Percentiles rank a stretch among this genome's conserved stretches.
phyloP scores from a whole-genome alignment of 805 yeast species.

The Yarrowia bubula region DNA sequence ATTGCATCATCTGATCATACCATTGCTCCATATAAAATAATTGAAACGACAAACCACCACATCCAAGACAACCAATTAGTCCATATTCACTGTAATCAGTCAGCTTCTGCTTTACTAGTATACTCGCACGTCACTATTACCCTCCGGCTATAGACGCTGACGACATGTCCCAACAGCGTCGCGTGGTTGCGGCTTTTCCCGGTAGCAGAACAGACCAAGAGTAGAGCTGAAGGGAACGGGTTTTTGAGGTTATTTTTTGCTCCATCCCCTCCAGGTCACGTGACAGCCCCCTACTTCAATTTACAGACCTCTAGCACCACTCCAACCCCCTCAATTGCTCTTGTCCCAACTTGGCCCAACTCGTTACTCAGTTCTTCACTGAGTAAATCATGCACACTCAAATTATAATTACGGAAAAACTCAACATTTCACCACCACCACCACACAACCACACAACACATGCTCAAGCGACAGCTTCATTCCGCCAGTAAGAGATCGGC shows the following conservation, averaged over 20 bases:
- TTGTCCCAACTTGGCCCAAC: not conserved
- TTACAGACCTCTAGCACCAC: not conserved
- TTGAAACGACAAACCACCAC: not conserved
- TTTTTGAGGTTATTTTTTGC: too few relatives aligned
- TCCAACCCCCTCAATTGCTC: not conserved
- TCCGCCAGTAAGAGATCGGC: slow-evolving; percentile 20
- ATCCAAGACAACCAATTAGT: too few relatives aligned
- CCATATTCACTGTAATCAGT: too few relatives aligned
- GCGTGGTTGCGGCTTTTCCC: slow-evolving; percentile 17
- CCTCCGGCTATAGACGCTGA: slow-evolving; percentile 12
- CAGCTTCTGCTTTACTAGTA: too few relatives aligned
- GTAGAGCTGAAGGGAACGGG: too few relatives aligned
- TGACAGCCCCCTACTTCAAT: not conserved
- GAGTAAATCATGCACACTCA: slow-evolving; percentile 19
- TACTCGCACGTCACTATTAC: too few relatives aligned
- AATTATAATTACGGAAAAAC: slow-evolving; percentile 20
- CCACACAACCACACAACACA: not conserved
- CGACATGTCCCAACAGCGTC: slow-evolving; percentile 16
- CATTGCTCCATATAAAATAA: not conserved
- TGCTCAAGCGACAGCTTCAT: slow-evolving; percentile 26
- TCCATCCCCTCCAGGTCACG: not conserved
- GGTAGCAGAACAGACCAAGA: too few relatives aligned
- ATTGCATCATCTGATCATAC: too few relatives aligned
- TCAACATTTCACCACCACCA: not conserved
- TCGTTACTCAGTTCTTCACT: slow-evolving; percentile 22